Percentiles rank a stretch among this genome's conserved stretches.
Conservation (phyloP, 2,329 filamentous ascomycete genomes). For the Phialophora expanda region DNA sequence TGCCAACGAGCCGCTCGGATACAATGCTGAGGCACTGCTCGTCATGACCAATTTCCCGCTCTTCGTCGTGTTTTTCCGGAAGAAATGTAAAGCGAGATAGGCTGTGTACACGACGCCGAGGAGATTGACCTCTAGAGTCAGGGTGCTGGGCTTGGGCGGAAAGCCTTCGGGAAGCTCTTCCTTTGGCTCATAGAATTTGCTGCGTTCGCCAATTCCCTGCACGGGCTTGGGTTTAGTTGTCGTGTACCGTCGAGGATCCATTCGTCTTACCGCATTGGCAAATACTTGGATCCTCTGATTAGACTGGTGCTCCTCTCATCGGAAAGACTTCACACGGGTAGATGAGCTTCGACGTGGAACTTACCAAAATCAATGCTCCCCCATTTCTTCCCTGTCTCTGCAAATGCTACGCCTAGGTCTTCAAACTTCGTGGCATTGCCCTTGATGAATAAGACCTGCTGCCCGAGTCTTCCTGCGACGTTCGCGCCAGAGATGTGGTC, state of each 20-base stretch:
- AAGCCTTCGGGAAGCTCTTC: slow-evolving; percentile 5
- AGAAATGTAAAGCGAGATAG: slow-evolving; percentile 12
- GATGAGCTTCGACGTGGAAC: not conserved
- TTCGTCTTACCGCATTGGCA: slow-evolving; percentile 8
- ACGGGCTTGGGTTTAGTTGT: not conserved
- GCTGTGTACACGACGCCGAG: slow-evolving; percentile 12
- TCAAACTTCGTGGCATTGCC: not conserved
- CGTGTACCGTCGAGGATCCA: not conserved
- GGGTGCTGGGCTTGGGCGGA: not conserved
- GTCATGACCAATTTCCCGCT: slow-evolving; percentile 8
- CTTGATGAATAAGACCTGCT: slow-evolving; percentile 2
- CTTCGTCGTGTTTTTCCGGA: slow-evolving; percentile 7
- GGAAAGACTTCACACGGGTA: not conserved
- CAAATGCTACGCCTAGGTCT: slow-evolving; percentile 4
- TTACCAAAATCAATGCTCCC: slow-evolving; percentile 7
- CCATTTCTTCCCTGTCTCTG: not conserved
- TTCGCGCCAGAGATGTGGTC: slow-evolving; percentile 1
- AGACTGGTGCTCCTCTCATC: not conserved
- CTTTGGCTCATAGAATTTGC: slow-evolving; percentile 3
- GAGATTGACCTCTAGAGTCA: slow-evolving; percentile 9
- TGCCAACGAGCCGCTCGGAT: not conserved
- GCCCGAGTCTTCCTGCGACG: slow-evolving; percentile 1
- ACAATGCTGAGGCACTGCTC: slow-evolving; percentile 11
- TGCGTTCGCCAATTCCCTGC: slow-evolving; percentile 6
- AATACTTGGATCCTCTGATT: not conserved